Conservation (phyloP, 2,329 filamentous ascomycete genomes). For the Dendrostoma leiphaemia region DNA sequence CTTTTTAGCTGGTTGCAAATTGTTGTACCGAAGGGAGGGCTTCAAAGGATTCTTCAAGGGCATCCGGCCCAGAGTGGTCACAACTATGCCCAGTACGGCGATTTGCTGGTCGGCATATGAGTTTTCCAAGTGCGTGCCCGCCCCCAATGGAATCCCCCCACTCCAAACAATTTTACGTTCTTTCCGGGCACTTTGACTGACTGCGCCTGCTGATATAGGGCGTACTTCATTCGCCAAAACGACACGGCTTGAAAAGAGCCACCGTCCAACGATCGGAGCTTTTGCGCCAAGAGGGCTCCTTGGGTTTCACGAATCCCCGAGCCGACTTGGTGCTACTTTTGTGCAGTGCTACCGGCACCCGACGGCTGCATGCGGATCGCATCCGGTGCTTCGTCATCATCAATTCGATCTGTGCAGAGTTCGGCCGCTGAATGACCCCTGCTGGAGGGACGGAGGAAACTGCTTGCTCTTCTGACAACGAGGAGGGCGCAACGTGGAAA, state of each 20-base stretch:
- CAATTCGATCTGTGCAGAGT: not conserved
- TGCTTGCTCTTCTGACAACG: not conserved
- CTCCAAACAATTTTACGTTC: no score
- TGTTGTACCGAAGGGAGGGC: slow-evolving; percentile 83
- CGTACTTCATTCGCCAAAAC: slow-evolving; percentile 60
- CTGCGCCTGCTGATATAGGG: slow-evolving; percentile 34
- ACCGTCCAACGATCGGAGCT: not conserved
- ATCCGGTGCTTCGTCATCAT: not conserved
- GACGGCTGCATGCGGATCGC: not conserved
- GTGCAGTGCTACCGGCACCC: not conserved
- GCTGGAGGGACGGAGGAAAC: not conserved
- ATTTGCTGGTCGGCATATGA: slow-evolving; percentile 91
- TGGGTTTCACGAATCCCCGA: not conserved
- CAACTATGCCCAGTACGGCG: slow-evolving; percentile 98
- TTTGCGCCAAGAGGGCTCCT: not conserved
- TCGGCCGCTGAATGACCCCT: not conserved
- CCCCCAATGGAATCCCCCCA: no score
- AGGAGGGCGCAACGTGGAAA: not conserved
- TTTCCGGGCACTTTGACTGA: no score
- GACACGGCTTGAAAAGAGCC: slow-evolving; percentile 32
- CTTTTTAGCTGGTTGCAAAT: slow-evolving; percentile 72
- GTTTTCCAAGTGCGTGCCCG: slow-evolving; percentile 60
- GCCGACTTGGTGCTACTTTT: not conserved
- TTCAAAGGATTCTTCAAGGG: slow-evolving; percentile 89
- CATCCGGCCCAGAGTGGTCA: slow-evolving; percentile 84